These are phyloP conservation scores for Agaricus blazei DNA, from an alignment of 768 basidiomycete genomes.

Conservation along the genomic window DNA sequence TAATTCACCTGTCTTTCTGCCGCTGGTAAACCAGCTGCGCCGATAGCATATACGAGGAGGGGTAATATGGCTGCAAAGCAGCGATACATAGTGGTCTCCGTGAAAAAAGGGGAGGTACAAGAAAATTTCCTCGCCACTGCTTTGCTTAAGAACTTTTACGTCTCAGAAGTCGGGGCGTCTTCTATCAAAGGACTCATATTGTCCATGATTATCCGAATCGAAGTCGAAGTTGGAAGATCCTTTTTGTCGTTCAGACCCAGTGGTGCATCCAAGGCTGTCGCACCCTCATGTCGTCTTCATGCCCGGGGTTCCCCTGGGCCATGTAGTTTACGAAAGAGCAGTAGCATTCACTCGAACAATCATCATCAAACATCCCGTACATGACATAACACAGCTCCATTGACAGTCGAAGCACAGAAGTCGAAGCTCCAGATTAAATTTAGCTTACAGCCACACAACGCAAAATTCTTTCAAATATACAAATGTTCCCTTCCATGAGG, in stretches of 20 bases:
- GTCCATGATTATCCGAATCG: background rate
- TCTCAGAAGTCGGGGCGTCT: background rate
- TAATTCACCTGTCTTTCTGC: background rate
- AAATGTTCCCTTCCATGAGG: background rate
- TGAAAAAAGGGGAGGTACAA: background rate
- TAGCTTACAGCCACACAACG: background rate
- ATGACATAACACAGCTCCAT: too few relatives aligned
- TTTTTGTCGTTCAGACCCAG: too few relatives aligned
- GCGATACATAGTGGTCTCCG: background rate
- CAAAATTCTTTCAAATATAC: background rate
- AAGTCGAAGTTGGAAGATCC: background rate
- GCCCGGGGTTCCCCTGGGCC: too few relatives aligned
- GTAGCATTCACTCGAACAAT: too few relatives aligned
- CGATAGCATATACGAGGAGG: background rate
- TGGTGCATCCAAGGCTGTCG: too few relatives aligned
- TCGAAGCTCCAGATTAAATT: background rate
- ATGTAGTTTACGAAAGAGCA: too few relatives aligned
- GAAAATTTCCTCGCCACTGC: background rate
- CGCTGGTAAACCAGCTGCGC: background rate
- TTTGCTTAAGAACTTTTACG: background rate
- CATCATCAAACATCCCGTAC: too few relatives aligned
- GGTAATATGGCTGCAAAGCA: background rate
- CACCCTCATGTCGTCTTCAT: too few relatives aligned
- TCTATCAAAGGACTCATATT: background rate
- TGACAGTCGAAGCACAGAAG: background rate